phyloP scores from a whole-genome alignment of 192 early-diverging fungal genomes.

The Umbelopsis ramanniana region DNA sequence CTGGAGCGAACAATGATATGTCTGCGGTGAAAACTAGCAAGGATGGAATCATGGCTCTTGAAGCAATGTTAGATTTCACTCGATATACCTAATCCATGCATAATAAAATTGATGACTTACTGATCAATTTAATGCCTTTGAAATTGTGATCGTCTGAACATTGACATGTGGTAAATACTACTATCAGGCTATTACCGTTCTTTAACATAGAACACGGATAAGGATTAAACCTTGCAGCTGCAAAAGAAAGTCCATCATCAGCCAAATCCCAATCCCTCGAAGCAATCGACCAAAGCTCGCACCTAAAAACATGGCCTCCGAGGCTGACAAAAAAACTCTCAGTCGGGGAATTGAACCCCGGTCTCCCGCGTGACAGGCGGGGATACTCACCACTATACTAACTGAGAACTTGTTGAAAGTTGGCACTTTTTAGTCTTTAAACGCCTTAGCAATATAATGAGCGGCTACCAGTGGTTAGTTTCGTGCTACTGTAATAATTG shows the following conservation, averaged over 20 bases:
- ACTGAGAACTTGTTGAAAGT: slow-evolving; percentile 11
- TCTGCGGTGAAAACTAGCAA: slow-evolving; percentile 19
- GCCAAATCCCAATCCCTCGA: too few species aligned
- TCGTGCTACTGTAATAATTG: too few species aligned
- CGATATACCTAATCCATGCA: slow-evolving; percentile 49
- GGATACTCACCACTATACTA: slow-evolving; percentile 25
- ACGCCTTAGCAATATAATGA: too few species aligned
- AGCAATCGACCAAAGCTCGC: background rate
- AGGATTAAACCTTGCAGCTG: too few species aligned
- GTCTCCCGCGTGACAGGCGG: slow-evolving; percentile 25
- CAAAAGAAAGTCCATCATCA: too few species aligned
- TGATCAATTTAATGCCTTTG: too few species aligned
- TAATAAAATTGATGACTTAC: background rate
- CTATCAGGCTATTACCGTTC: too few species aligned
- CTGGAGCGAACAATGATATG: slow-evolving; percentile 11
- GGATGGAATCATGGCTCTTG: slow-evolving; percentile 26
- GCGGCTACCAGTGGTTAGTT: too few species aligned
- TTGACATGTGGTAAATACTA: too few species aligned
- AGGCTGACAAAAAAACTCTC: background rate
- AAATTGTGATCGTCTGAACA: background rate
- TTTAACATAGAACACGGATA: too few species aligned
- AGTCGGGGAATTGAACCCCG: slow-evolving; percentile 25
- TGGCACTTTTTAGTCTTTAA: too few species aligned
- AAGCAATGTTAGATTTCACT: slow-evolving; percentile 61
- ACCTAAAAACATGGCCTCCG: background rate